These are phyloP conservation scores for Huntiella omanensis DNA, from an alignment of 2,329 filamentous ascomycete species.

Conservation along the genomic window DNA sequence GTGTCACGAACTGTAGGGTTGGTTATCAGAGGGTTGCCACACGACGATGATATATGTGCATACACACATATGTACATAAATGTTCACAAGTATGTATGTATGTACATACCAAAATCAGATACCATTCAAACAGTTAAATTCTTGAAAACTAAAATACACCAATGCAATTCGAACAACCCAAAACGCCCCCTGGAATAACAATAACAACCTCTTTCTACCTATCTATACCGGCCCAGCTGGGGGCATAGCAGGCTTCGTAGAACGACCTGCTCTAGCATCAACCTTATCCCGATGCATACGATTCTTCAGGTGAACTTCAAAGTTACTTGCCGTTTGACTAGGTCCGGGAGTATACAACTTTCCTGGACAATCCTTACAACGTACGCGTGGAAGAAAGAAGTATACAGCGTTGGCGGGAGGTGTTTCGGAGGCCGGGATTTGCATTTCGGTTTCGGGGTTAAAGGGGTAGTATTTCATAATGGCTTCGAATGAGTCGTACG, in stretches of 20 bases:
- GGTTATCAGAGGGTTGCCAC: no score
- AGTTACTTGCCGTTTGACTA: conserved; percentile 69
- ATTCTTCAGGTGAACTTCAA: conserved; percentile 83
- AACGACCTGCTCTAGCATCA: conserved; percentile 16
- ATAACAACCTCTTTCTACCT: not conserved
- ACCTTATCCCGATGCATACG: conserved; percentile 59
- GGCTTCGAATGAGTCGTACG: conserved; percentile 69
- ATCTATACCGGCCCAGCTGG: not conserved
- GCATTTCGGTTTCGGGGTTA: conserved; percentile 49
- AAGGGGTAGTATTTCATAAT: conserved; percentile 81
- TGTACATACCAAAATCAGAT: no score
- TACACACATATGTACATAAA: no score
- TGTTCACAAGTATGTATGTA: no score
- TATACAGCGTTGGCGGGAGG: conserved; percentile 49
- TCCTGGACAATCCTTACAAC: conserved; percentile 79
- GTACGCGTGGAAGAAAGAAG: conserved; percentile 73
- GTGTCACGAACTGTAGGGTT: no score
- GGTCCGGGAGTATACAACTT: conserved; percentile 88
- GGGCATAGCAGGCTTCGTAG: conserved; percentile 11
- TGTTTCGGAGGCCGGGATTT: conserved; percentile 34
- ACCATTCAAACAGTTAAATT: no score
- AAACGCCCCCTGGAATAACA: not conserved
- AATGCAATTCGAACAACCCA: no score
- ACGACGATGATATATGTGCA: no score
- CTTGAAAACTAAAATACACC: no score